These are phyloP conservation scores for Piloderma croceum DNA, from an alignment of 768 basidiomycete genomes.

Conservation along the genomic window DNA sequence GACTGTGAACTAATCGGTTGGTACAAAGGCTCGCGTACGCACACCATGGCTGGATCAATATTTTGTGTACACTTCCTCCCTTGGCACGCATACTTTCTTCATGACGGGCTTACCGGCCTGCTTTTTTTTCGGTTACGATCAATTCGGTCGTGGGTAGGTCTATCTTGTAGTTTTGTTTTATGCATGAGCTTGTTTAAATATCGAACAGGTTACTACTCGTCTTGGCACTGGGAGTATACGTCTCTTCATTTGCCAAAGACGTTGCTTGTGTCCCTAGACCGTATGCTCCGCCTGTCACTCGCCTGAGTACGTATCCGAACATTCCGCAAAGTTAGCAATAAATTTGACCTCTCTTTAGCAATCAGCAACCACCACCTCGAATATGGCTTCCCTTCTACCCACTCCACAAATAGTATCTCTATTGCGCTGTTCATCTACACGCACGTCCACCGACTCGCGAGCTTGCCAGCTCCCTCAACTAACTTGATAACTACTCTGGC, in stretches of 20 bases:
- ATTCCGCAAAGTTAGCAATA: neutral
- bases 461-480: no score
- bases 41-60: conserved; percentile 69
- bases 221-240: conserved; percentile 76
- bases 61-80: conserved; percentile 75
- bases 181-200: conserved; percentile 1
- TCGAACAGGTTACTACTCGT: conserved; percentile 55
- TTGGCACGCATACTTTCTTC: conserved; percentile 90
- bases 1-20: no score
- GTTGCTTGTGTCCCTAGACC: conserved; percentile 87
- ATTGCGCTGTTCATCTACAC: conserved; percentile 79
- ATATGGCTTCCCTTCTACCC: conserved; percentile 95
- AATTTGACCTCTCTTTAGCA: conserved; percentile 33
- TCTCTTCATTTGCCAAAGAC: conserved; percentile 86
- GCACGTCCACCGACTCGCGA: conserved; percentile 49
- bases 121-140: conserved; percentile 81
- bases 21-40: conserved; percentile 55
- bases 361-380: conserved; percentile 80
- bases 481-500: no score
- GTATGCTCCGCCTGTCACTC: conserved; percentile 84
- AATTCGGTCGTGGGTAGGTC: conserved; percentile 69
- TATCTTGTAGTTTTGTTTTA: neutral
- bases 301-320: conserved; percentile 57
- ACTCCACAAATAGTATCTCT: conserved; percentile 86
- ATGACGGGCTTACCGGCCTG: conserved; percentile 81